Evolutionary conservation across 2,329 filamentous ascomycete species (phyloP), one percentile per base, ranked within the genome.

Genomic region (Helminthosporium solani): DNA sequence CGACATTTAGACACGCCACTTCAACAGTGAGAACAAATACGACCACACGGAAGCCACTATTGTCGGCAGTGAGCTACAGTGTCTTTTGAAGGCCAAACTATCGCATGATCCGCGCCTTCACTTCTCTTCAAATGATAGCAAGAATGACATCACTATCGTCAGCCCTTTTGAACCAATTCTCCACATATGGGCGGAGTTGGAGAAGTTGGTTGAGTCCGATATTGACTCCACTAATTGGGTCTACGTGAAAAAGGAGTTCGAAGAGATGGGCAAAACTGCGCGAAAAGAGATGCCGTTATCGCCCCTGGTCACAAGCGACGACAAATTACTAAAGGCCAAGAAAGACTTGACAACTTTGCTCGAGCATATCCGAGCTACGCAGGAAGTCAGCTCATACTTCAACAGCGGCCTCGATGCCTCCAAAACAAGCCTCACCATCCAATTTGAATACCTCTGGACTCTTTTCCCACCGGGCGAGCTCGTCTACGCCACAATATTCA

Each of bases 131-230:
- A 41, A 50, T n/a, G 39, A 40, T 18, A 40, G 28, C 11, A 40
- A 35, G 7, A 48, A 44, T 16, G 39, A 48, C 7, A 19, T 50
- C 9, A 35, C 42, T 2, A 15, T 53, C 2, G 33, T 19, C 6
- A 48, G 50, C 27, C 47, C 50, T 18, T 53, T 53, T 21, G 48
- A 48, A 19, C 45, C 51, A 15, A 27, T 54, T n/a, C n/a, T 54
- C 8, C 51, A 49, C 19, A 42, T 25, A 11, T 50, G 50, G 44
- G 19, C 20, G 2, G 20, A 36, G 21, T 25, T 50, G 7, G 31
- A 48, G 33, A 20, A 40, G n/a, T 18, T 50, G 11, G 25, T 20
- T 2, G 31, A 28, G 25, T n/a, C 15, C 27, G 36, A 41, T 6
- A 31, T 31, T n/a, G 40, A 44, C 12, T 28, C 20, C 19, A 21